Evolutionary conservation across 129 eudicot genomes (phyloP), one percentile per base, ranked within the genome.

Genomic region (Kitagawia praeruptora): DNA sequence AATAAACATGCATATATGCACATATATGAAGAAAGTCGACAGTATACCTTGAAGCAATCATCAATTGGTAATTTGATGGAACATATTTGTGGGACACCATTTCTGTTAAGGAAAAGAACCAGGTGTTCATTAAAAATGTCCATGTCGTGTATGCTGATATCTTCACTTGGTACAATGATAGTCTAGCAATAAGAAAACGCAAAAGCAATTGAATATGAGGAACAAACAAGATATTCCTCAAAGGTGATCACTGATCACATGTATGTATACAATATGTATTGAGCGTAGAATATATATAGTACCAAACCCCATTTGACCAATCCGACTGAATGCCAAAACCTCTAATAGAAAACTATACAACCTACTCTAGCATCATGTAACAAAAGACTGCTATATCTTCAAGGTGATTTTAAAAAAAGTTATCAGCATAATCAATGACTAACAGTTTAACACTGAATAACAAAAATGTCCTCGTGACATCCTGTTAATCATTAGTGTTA

Each of bases 11-110:
- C 27, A 42, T n/a, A 25, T 74, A 12, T 81, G 75, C 71, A 81
- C 41, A 5, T 37, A 46, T 44, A 69, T 51, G n/a, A 9, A 6
- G 51, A 77, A 47, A 61, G 13, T 28, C 47, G 28, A n/a, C 21
- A 48, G 10, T 37, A 51, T 86, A 93, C 97, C 97, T 89, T 74
- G 58, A 47, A 31, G 39, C 79, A 80, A 28, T 76, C 67, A 82
- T 84, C 83, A 78, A 89, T 83, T n/a, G 97, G 98, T 88, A 94
- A 73, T 80, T 83, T 78, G 83, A 94, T 80, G 31, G 98, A 91
- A 77, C 93, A 94, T 76, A 91, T 89, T 27, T 85, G n/a, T 53
- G 93, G 83, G 31, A 88, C 82, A 75, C 88, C 91, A n/a, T 79
- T 85, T 80, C 76, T 83, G 82, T 79, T 89, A 47, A 91, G 86